Conservation (phyloP, 306 rosid species). For the Pterocarpus macrocarpus region DNA sequence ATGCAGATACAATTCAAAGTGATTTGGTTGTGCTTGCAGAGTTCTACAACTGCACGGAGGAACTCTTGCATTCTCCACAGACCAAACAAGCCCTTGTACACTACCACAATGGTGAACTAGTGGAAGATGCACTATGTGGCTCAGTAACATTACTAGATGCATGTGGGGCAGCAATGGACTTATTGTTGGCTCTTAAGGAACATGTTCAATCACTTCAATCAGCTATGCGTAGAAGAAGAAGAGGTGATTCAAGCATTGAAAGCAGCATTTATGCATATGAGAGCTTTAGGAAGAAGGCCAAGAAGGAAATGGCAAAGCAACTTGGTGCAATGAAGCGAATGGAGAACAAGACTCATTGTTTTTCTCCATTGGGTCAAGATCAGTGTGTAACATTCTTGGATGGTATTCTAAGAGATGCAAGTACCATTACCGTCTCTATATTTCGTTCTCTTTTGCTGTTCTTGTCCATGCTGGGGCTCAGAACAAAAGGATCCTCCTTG, state of each 20-base stretch:
- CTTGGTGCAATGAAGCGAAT: constrained; percentile 60
- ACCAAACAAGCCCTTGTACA: constrained; percentile 63
- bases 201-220: constrained; percentile 67
- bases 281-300: constrained; percentile 66
- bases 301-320: constrained; percentile 66
- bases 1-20: constrained; percentile 49
- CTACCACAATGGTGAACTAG: constrained; percentile 48
- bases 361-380: constrained; percentile 47
- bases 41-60: constrained; percentile 64
- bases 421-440: constrained; percentile 54
- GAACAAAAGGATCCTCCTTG: constrained; percentile 56
- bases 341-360: constrained; percentile 45
- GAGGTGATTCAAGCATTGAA: constrained; percentile 55
- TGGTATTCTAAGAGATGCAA: constrained; percentile 64
- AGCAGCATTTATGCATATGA: constrained; percentile 52
- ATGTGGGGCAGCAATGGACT: constrained; percentile 61
- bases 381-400: constrained; percentile 42
- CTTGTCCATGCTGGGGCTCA: constrained; percentile 56
- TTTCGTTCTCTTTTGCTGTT: constrained; percentile 59
- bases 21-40: constrained; percentile 63
- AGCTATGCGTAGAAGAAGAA: constrained; percentile 67
- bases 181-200: constrained; percentile 55
- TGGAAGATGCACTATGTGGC: constrained; percentile 58
- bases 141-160: constrained; percentile 69
- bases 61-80: constrained; percentile 61